A percentile compares a stretch with the other conserved stretches of the same genome.
These are phyloP conservation scores for Leersia perrieri DNA, from an alignment of 176 grass and related monocot species.

Conservation along the genomic window DNA sequence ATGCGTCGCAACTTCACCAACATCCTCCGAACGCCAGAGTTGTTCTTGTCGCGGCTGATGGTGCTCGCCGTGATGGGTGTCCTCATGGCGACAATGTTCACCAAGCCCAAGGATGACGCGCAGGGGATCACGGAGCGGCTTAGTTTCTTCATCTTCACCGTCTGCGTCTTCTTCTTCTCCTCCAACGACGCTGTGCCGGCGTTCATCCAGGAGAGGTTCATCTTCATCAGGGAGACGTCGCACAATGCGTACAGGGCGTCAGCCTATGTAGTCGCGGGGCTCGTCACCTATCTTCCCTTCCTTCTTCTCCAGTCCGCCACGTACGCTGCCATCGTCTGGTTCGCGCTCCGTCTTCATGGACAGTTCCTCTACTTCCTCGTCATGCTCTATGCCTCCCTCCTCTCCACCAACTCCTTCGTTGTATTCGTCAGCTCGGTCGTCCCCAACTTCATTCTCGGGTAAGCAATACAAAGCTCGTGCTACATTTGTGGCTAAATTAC, in stretches of 20 bases:
- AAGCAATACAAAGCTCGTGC: no score
- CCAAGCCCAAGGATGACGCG: conserved; percentile 48
- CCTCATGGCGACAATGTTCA: conserved; percentile 75
- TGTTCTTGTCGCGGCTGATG: conserved; percentile 68
- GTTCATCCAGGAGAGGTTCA: conserved; percentile 66
- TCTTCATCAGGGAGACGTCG: conserved; percentile 68
- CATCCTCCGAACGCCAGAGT: conserved; percentile 67
- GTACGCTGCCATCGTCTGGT: conserved; percentile 57
- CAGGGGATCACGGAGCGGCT: conserved; percentile 57
- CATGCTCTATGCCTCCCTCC: conserved; percentile 60
- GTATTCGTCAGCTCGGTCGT: conserved; percentile 71
- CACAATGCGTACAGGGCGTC: conserved; percentile 62
- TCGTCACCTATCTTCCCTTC: conserved; percentile 58
- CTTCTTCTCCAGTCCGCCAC: conserved; percentile 54
- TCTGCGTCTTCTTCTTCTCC: conserved; percentile 69
- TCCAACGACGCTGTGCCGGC: conserved; percentile 67
- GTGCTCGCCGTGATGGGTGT: conserved; percentile 54
- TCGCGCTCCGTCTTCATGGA: conserved; percentile 43
- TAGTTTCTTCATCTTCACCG: conserved; percentile 73
- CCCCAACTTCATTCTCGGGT: conserved; percentile 67
- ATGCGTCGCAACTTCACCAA: conserved; percentile 73
- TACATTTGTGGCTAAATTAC: no score
- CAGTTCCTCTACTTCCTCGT: conserved; percentile 63
- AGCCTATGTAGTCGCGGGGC: conserved; percentile 42
- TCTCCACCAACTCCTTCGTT: conserved; percentile 72